phyloP scores from a whole-genome alignment of 2,329 filamentous ascomycete species.

The Monilinia aucupariae region DNA sequence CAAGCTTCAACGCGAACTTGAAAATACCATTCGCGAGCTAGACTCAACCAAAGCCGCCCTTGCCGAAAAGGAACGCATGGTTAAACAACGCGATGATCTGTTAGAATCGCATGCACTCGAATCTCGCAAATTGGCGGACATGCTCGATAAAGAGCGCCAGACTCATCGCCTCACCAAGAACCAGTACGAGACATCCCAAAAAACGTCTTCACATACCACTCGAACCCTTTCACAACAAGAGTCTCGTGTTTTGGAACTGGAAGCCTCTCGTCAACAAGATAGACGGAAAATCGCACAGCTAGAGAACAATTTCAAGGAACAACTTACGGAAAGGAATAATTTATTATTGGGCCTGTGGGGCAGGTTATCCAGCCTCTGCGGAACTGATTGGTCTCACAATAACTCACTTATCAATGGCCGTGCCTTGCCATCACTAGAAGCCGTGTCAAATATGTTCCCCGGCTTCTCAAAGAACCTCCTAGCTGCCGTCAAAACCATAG shows the following conservation, averaged over 20 bases:
- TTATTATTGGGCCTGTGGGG: conserved; percentile 88
- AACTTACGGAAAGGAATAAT: conserved; percentile 83
- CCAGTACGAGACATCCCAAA: conserved; percentile 82
- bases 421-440: conserved; percentile 73
- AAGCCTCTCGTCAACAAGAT: conserved; percentile 71
- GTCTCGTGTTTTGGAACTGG: conserved; percentile 76
- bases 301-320: conserved; percentile 77
- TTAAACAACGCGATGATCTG: conserved; percentile 82
- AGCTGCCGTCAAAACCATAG: conserved; percentile 79
- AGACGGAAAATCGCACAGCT: conserved; percentile 66
- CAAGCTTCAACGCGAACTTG: conserved; percentile 82
- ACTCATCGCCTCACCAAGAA: conserved; percentile 80
- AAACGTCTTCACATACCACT: conserved; percentile 80
- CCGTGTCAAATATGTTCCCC: conserved; percentile 77
- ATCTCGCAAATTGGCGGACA: conserved; percentile 73
- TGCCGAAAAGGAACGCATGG: conserved; percentile 83
- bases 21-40: conserved; percentile 76
- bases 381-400: conserved; percentile 84
- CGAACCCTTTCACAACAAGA: conserved; percentile 82
- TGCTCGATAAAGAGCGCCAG: conserved; percentile 86
- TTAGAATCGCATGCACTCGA: conserved; percentile 87
- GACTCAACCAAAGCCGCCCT: conserved; percentile 71
- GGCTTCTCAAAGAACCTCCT: conserved; percentile 88
- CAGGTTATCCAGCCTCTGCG: conserved; percentile 76
- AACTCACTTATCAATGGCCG: conserved; percentile 87